Evolutionary conservation across 106 monocot species (phyloP).

Genomic region (Posidonia australis): DNA sequence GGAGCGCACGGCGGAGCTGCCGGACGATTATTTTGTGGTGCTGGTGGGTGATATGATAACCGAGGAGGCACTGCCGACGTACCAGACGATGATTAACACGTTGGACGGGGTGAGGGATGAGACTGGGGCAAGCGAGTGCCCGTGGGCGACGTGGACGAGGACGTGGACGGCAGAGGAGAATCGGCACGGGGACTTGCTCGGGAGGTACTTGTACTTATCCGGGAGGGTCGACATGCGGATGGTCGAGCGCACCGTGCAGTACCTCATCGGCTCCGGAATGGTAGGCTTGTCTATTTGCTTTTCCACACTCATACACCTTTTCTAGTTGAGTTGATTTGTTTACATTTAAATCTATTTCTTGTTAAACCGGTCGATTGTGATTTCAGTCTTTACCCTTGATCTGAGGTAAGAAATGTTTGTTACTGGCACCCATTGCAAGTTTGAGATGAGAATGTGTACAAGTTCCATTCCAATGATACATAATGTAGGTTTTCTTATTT

Average conservation of each 20-base stretch:
- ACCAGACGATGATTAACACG: constrained; percentile 77
- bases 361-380: not conserved
- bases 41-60: constrained; percentile 54
- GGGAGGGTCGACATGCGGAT: constrained; percentile 65
- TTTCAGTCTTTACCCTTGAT: too few relatives aligned
- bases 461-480: too few relatives aligned
- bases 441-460: too few relatives aligned
- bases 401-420: too few relatives aligned
- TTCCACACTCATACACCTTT: too few relatives aligned
- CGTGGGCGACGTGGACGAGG: constrained; percentile 67
- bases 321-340: not conserved
- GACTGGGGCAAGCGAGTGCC: constrained; percentile 45
- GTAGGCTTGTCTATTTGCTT: constrained; percentile 7
- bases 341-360: not conserved
- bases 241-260: constrained; percentile 59
- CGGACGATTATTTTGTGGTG: constrained; percentile 55
- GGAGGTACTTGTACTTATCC: constrained; percentile 48
- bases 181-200: constrained; percentile 55
- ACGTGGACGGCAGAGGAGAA: constrained; percentile 73
- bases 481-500: too few relatives aligned
- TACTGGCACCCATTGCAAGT: too few relatives aligned
- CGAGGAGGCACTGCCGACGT: constrained; percentile 68
- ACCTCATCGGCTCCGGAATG: constrained; percentile 48
- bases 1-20: constrained; percentile 27
- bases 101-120: constrained; percentile 59